Base-by-base conservation (phyloP, 768 basidiomycete species). In the Amanita pseudoporphyria region DNA sequence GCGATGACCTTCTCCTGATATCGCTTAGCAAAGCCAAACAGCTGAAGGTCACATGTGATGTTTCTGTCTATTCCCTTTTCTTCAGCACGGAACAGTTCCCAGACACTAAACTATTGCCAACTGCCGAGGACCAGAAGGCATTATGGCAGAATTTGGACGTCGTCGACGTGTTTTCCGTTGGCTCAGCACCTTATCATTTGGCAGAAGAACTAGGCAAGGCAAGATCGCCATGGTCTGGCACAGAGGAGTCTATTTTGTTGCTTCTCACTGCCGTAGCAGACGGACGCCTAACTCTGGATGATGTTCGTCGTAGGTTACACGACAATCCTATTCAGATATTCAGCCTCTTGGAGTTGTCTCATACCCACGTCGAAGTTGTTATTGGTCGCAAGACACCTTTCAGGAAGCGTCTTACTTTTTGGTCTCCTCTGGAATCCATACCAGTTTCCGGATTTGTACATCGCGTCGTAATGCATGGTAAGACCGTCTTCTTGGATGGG, bases 311-410 rank as follows among this genome's bases (percentile, higher is more conserved):
- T n/a, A 81, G 92, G 41, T 64, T 97, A 14, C 82, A 92, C 61
- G 93, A 97, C 59, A 97, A 96, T 64, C 95, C 96, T 1, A 77
- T 87, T 16, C 76, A 79, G 35, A 97, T 99, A 61, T 96, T 98
- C 62, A 84, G 84, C 30, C 74, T 98, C 10, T 84, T 90, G 0
- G 91, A 96, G 54, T 89, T 91, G 60, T 61, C 76, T 5, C 78
- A 90, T 53, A 92, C 93, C 1, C 85, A 84, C 54, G 88, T 96
- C 32, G 96, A 99, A 61, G 89, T 99, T 39, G 89, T 94, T 54
- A 70, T 96, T 22, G 87, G 89, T 50, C 81, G 96, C 45, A 75
- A 73, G 50, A 71, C 76, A 16, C 67, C 70, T 37, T 89, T 88
- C 62, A 63, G 61, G 12, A 65, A 68, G 47, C 70, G 71, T 19